Base-by-base conservation (phyloP, 164 flowering plant species). In the Vitis labrusca region DNA sequence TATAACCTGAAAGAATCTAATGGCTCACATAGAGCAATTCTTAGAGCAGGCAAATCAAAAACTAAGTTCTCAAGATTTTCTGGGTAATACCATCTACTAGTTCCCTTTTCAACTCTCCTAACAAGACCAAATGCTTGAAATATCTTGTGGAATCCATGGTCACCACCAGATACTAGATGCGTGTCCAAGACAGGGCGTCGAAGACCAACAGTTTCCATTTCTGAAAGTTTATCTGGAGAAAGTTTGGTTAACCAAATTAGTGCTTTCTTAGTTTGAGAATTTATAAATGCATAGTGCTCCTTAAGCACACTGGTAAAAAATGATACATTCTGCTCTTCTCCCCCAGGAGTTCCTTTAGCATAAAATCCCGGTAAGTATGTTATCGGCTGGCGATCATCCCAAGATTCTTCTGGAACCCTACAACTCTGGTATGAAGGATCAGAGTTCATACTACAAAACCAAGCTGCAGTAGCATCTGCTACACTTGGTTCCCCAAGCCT, bases 361-460 rank as follows among this genome's bases (percentile, higher is more conserved):
- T 67, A 78, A 76, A 93, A 95, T 61, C 99, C 99, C 6, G 86
- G 96, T 51, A 93, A 77, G 75, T 82, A 69, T 47, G 85, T 91
- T 57, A 95, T 80, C 50, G 85, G 63, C 50, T 78, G 73, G 16
- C 48, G 64, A 65, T 52, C 51, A 76, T 88, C 94, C 86, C 87
- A 88, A 69, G 83, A 73, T 75, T 92, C 97, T 83, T 93, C 94
- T 7, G 99, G 90, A 72, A 61, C 74, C 30, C 69, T 69, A 79
- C 99, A 95, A 72, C 83, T 90, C 80, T 87, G 88, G 74, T 82
- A 77, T 10, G 74, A 69, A 15, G 86, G 84, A 63, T 95, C 93
- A 69, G 71, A 59, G 56, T 93, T 93, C 97, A 93, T 90, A 70
- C 94, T 90, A 76, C 99, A 95, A 83, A 91, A 95, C 99, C 99